Conservation (phyloP, 257 asterid genomes). For the Primulina huaijiensis region DNA sequence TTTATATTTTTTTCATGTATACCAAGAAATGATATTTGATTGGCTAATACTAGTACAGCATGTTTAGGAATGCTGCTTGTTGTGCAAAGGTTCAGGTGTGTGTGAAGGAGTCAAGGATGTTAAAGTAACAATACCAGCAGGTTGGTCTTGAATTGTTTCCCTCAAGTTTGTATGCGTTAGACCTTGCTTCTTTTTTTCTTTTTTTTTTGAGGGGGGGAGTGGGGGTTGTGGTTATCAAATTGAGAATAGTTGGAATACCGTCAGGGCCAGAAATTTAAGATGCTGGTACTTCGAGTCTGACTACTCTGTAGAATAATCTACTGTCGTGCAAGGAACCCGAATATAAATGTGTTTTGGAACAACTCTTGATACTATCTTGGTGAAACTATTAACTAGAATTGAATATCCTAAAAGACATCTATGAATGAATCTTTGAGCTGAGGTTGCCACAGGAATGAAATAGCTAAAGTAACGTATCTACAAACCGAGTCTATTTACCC, state of each 20-base stretch:
- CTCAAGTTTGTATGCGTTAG: conserved; percentile 18
- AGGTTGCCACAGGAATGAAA: background rate
- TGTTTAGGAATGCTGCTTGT: conserved; percentile 60
- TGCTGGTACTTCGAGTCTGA: too few species aligned
- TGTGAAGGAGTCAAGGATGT: conserved; percentile 70
- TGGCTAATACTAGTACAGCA: conserved; percentile 5
- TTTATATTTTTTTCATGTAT: conserved; percentile 8
- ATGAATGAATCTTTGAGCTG: background rate
- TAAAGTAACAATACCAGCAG: conserved; percentile 78
- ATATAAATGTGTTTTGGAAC: conserved; percentile 1
- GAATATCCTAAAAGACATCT: background rate
- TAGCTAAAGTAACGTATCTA: background rate
- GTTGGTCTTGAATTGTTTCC: conserved; percentile 36
- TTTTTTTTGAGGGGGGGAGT: background rate
- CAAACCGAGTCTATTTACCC: background rate
- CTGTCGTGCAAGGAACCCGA: background rate
- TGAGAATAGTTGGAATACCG: too few species aligned
- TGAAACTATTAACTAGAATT: background rate
- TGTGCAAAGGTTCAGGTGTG: conserved; percentile 76
- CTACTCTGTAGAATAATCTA: too few species aligned
- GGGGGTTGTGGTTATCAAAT: too few species aligned
- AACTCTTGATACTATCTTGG: background rate
- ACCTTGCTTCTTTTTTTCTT: conserved; percentile 13
- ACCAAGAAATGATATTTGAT: conserved; percentile 11
- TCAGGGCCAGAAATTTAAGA: background rate